These are phyloP conservation scores for Centella asiatica DNA, from an alignment of 129 eudicot species.

Conservation along the genomic window DNA sequence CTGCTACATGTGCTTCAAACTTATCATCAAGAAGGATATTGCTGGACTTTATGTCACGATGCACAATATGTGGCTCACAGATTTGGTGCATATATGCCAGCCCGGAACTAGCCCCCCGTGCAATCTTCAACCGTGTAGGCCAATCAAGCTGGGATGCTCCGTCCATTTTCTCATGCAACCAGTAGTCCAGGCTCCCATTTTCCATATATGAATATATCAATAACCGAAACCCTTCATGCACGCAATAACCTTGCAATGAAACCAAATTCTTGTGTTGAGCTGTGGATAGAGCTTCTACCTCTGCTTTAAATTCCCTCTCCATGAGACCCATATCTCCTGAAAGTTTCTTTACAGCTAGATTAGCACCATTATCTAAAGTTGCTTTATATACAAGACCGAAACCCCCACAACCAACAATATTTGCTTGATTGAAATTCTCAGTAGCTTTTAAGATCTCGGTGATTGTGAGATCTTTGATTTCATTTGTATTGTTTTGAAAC, in stretches of 20 bases:
- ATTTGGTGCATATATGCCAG: slow-evolving; percentile 83
- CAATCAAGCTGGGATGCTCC: slow-evolving; percentile 63
- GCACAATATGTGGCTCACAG: slow-evolving; percentile 82
- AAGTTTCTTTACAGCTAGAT: slow-evolving; percentile 67
- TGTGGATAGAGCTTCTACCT: slow-evolving; percentile 71
- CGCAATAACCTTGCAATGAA: slow-evolving; percentile 74
- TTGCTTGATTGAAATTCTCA: slow-evolving; percentile 67
- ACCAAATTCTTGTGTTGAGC: slow-evolving; percentile 76
- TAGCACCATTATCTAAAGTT: slow-evolving; percentile 49
- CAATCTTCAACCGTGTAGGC: slow-evolving; percentile 64
- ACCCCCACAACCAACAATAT: slow-evolving; percentile 79
- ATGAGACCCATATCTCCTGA: slow-evolving; percentile 84
- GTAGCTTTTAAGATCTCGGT: slow-evolving; percentile 72
- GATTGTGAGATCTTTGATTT: slow-evolving; percentile 50
- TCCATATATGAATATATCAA: slow-evolving; percentile 76
- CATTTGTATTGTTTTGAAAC: slow-evolving; percentile 50
- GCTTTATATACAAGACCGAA: slow-evolving; percentile 81
- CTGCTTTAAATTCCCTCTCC: slow-evolving; percentile 89
- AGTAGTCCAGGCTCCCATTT: slow-evolving; percentile 79
- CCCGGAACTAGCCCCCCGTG: slow-evolving; percentile 63
- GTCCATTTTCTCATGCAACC: slow-evolving; percentile 72
- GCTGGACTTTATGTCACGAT: slow-evolving; percentile 80
- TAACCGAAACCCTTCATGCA: slow-evolving; percentile 64
- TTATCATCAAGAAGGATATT: slow-evolving; percentile 72
- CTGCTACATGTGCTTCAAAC: slow-evolving; percentile 79